Base-by-base conservation (phyloP, 176 grass and related monocot genomes). In the Pontederia crassipes region DNA sequence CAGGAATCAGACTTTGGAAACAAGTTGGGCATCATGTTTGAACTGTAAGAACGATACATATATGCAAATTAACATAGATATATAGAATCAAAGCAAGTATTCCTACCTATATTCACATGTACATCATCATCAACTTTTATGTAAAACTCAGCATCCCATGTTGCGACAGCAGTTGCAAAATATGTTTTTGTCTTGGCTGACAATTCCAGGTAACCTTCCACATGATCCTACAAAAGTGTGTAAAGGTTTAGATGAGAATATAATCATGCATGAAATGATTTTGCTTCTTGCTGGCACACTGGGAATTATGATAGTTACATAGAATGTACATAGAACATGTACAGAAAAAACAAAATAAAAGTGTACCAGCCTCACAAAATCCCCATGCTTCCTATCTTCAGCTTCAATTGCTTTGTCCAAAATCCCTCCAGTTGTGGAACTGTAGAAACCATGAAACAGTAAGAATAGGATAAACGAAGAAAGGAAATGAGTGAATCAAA, bases 121-220 rank as follows among this genome's bases (percentile, higher is more conserved):
- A 96, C 81, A 75, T 96, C 87, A 56, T 90, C 92, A 24, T 96
- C 92, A 7, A 96, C 92, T 78, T 96, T 96, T 55, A 96, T 62
- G 59, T 88, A 96, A 73, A 90, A 96, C 59, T 96, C 87, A 15
- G 92, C 92, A 61, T 96, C 87, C 92, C 92, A 96, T 78, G 71
- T 88, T 58, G 86, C 76, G 12, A 85, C 76, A 14, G 92, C 92
- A 28, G 79, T 80, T 2, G 82, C 83, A 7, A 96, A 90, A 73
- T 88, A 96, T 24, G 72, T 75, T 74, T 85, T 96, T 17, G 78
- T 88, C 73, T 96, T 96, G 0, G 83, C 92, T 49, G 92, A 89
- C 17, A 96, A 75, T 35, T 96, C 87, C 4, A 96, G 81, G 61
- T 90, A 96, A 49, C 92, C 92, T 74, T 96, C 92, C 9, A 96